These are phyloP conservation scores for Saccharomycopsis phalli DNA, from an alignment of 1,139 yeast species.

Conservation along the genomic window DNA sequence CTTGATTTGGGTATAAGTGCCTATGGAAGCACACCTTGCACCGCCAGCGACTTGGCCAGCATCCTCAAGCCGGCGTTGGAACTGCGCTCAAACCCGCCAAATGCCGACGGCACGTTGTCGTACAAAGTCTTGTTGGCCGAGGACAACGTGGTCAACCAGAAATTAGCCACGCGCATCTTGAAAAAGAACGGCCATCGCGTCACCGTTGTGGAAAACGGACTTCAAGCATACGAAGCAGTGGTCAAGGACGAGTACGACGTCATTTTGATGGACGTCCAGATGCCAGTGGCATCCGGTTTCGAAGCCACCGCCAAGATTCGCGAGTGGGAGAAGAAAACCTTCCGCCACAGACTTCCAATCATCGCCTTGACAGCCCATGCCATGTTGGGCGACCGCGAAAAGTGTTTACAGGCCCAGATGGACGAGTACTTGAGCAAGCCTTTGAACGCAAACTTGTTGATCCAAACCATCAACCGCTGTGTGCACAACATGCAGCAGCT, in stretches of 20 bases:
- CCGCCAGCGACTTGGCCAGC: conserved; percentile 71
- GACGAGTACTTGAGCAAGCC: conserved; percentile 87
- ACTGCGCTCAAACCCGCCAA: conserved; percentile 69
- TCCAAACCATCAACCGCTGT: conserved; percentile 79
- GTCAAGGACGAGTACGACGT: conserved; percentile 57
- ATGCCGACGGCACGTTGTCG: conserved; percentile 69
- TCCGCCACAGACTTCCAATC: conserved; percentile 71
- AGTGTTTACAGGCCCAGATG: conserved; percentile 82
- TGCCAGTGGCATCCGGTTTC: conserved; percentile 94
- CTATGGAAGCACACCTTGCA: conserved; percentile 81
- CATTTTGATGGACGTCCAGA: conserved; percentile 86
- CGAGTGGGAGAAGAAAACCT: conserved; percentile 84
- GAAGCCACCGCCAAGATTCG: conserved; percentile 82
- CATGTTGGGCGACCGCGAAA: conserved; percentile 82
- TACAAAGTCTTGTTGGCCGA: conserved; percentile 75
- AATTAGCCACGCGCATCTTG: conserved; percentile 71
- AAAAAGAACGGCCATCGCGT: conserved; percentile 79
- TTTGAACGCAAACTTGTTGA: conserved; percentile 68
- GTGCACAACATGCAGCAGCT: conserved; percentile 41
- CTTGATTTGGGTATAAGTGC: conserved; percentile 81
- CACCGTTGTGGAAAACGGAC: conserved; percentile 78
- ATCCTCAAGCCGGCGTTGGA: conserved; percentile 80
- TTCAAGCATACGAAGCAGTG: conserved; percentile 74
- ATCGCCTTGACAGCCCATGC: conserved; percentile 90
- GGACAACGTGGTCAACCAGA: conserved; percentile 80